These are phyloP conservation scores for Vicia faba DNA, from an alignment of 306 rosid genomes.

Conservation along the genomic window DNA sequence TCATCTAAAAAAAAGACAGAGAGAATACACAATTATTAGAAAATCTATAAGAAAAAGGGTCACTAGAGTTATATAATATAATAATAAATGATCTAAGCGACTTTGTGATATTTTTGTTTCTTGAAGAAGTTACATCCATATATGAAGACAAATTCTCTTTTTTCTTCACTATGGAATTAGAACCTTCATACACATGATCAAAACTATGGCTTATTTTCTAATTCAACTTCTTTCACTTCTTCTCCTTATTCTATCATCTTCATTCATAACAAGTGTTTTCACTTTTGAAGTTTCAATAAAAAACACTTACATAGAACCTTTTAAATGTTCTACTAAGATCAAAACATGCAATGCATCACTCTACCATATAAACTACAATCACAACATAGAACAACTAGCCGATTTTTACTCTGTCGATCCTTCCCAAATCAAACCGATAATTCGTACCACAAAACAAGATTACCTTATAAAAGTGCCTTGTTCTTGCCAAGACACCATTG, in stretches of 20 bases:
- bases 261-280: conserved; percentile 14
- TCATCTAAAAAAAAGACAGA: no score
- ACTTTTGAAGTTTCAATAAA: background rate
- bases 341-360: conserved; percentile 61
- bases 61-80: background rate
- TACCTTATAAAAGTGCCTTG: conserved; percentile 69
- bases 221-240: conserved; percentile 40
- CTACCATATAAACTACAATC: conserved; percentile 45
- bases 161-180: background rate
- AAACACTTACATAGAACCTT: conserved; percentile 41
- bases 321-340: conserved; percentile 48
- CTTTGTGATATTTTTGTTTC: background rate
- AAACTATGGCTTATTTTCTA: conserved; percentile 53
- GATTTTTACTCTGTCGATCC: conserved; percentile 45
- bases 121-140: conserved; percentile 38
- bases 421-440: conserved; percentile 51
- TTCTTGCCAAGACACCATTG: conserved; percentile 49
- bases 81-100: background rate
- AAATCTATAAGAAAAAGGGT: conserved; percentile 7
- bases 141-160: conserved; percentile 32
- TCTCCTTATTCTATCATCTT: conserved; percentile 38
- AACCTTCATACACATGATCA: conserved; percentile 4
- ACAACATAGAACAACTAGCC: conserved; percentile 44
- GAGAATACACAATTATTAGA: background rate
- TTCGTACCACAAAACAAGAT: conserved; percentile 36